A percentile compares a stretch with the other conserved stretches of the same genome.
Evolutionary conservation across 2,329 filamentous ascomycete species (phyloP).

Genomic region (Penicillium sp.): DNA sequence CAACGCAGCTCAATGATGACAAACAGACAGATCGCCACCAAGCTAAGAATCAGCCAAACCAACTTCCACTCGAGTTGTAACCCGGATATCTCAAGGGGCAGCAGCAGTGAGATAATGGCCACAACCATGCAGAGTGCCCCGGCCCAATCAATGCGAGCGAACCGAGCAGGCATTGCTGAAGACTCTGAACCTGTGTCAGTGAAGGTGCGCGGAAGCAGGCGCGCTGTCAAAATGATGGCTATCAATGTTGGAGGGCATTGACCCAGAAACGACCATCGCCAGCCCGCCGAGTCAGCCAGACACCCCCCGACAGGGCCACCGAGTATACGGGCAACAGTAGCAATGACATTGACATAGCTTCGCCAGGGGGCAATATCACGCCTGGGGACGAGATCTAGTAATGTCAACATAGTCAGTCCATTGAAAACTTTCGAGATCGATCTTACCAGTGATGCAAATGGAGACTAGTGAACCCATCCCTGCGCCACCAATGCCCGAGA

Average conservation of each 20-base stretch:
- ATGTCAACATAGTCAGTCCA: too few relatives aligned
- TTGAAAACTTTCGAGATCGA: too few relatives aligned
- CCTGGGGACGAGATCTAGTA: constrained; percentile 45
- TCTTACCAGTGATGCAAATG: constrained; percentile 42
- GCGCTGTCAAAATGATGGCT: neutral
- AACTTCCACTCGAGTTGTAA: constrained; percentile 31
- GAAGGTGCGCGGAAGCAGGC: neutral
- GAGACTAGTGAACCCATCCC: constrained; percentile 44
- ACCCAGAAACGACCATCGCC: constrained; percentile 53
- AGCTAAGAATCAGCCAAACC: constrained; percentile 10
- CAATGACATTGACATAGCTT: constrained; percentile 50
- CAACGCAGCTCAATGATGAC: constrained; percentile 24
- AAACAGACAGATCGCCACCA: constrained; percentile 21
- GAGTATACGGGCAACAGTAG: constrained; percentile 47
- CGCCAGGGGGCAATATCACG: constrained; percentile 47
- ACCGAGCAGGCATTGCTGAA: neutral
- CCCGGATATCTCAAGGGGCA: constrained; percentile 49
- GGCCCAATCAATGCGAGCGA: constrained; percentile 53
- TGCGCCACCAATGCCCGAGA: constrained; percentile 43
- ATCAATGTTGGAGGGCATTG: neutral
- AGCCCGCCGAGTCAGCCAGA: constrained; percentile 60
- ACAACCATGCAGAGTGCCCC: constrained; percentile 48
- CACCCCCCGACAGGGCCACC: constrained; percentile 58
- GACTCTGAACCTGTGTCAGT: neutral
- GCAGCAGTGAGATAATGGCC: constrained; percentile 42